Base-by-base conservation (phyloP, 495 filamentous ascomycete genomes). In the Penicillium nucicola region DNA sequence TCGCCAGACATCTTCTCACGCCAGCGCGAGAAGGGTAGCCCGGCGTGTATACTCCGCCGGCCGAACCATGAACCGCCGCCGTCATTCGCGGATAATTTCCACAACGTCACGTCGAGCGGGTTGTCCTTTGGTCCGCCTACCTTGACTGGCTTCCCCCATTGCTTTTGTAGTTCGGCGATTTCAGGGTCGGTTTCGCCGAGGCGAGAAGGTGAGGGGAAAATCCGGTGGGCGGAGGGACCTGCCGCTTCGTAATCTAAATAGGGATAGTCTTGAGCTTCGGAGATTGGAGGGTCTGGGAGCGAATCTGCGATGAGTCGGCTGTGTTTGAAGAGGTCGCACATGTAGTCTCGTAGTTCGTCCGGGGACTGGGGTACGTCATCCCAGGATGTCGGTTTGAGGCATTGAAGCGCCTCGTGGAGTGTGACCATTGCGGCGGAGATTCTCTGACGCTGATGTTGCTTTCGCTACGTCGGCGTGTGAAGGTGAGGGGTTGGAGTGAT, bases 41-140 rank as follows among this genome's bases (percentile, higher is more conserved):
- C 84, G 55, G 85, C 81, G 51, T 97, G 91, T 13, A 97, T 76
- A 57, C 89, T 95, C 22, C 90, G 76, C 47, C 93, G 69, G 9
- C 88, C 90, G 68, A 97, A 97, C 92, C 92, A 97, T 3, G 83
- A 76, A 0, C 92, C 93, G 40, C 85, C 85, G 2, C 90, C 86
- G 60, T 97, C 93, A 48, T 85, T 83, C 0, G 85, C 83, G 0
- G 74, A 65, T 20, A 93, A 72, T 62, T 95, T 97, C 69, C 90
- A 96, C 11, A 97, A 80, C 18, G 76, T 70, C 14, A 97, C 80
- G 0, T 78, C 84, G 10, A 90, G 70, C 5, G 89, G 90, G 57
- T 93, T 95, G 6, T 92, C 86, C 52, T 78, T 83, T 0, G 76
- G 58, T 15, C 53, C 62, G 23, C 68, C 76, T 42, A 91, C 57